These are phyloP conservation scores for Paraphaeosphaeria minitans DNA, from an alignment of 2,329 filamentous ascomycete species.

Conservation along the genomic window DNA sequence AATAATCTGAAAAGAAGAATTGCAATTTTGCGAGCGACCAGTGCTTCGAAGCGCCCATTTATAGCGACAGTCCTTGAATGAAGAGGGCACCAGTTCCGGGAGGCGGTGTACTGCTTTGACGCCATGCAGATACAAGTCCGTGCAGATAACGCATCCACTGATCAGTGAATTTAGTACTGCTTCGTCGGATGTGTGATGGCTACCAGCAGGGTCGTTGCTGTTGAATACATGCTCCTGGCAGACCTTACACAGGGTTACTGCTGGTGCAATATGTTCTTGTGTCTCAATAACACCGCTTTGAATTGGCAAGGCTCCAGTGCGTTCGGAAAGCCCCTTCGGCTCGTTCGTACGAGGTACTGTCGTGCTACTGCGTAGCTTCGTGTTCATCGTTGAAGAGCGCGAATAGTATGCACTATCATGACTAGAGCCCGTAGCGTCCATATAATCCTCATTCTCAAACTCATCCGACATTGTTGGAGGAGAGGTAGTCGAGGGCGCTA, in stretches of 20 bases:
- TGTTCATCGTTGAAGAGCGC: background rate
- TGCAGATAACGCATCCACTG: background rate
- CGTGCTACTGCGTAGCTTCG: background rate
- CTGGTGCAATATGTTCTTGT: background rate
- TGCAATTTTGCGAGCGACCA: background rate
- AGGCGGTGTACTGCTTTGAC: too few species aligned
- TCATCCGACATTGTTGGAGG: background rate
- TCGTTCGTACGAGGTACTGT: background rate
- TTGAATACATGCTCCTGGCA: slow-evolving; percentile 12
- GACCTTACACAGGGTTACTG: slow-evolving; percentile 10
- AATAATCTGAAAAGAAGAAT: background rate
- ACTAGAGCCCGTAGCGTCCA: background rate
- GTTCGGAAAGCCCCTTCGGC: background rate
- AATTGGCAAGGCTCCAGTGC: background rate
- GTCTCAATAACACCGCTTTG: background rate
- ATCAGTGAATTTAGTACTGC: background rate
- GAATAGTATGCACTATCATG: slow-evolving; percentile 3
- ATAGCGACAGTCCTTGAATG: background rate
- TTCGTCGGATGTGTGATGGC: slow-evolving; percentile 6
- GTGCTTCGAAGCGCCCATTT: background rate
- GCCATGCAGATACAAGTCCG: background rate
- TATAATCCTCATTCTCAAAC: background rate
- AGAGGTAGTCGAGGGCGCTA: background rate
- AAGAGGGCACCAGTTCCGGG: background rate
- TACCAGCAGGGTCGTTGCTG: slow-evolving; percentile 2